Base-by-base conservation (phyloP, 257 asterid genomes). In the Nicotiana benthamiana region DNA sequence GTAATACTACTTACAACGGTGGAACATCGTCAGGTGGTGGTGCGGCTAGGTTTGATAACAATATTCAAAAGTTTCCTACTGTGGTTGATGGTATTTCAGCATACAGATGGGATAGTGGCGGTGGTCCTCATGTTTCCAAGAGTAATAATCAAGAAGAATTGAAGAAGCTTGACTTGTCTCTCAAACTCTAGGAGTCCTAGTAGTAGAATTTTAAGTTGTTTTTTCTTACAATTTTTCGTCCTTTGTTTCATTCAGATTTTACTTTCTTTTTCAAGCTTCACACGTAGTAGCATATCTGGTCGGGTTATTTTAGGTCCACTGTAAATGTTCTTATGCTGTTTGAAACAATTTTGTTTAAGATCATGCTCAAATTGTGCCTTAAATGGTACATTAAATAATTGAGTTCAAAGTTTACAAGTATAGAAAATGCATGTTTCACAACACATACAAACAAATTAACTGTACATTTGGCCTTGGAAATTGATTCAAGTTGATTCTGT, bases 121-220 rank as follows among this genome's bases (percentile, higher is more conserved):
- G 52, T 81, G 74, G 80, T 57, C 62, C 86, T 64, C 79, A 22
- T 28, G 56, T 75, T 48, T 46, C 86, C 54, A 80, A 48, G 20
- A 63, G 82, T 82, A 66, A 46, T 51, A 87, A 83, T 72, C 88
- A 81, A 79, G 93, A 89, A 4, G 97, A 94, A 75, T 82, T 88
- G 77, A 87, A 84, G 80, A 88, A 82, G 75, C 89, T 94, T 83
- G 98, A 94, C 70, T 92, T 94, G 83, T 89, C 98, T 65, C 97
- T 94, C 59, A 92, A 87, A 88, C 91, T 92, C 52, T 94, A 84
- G 79, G 63, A 52, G 26, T 43, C 24, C 4, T 3, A 46, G 4
- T 72, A 34, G 24, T 12, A 24, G 48, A 40, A 9, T 8, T 40
- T 59, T 77, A 16, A 20, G 30, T 30, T 72, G 32, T 8, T 28